Conservation (phyloP, 345 rosid genomes). For the Adansonia digitata region DNA sequence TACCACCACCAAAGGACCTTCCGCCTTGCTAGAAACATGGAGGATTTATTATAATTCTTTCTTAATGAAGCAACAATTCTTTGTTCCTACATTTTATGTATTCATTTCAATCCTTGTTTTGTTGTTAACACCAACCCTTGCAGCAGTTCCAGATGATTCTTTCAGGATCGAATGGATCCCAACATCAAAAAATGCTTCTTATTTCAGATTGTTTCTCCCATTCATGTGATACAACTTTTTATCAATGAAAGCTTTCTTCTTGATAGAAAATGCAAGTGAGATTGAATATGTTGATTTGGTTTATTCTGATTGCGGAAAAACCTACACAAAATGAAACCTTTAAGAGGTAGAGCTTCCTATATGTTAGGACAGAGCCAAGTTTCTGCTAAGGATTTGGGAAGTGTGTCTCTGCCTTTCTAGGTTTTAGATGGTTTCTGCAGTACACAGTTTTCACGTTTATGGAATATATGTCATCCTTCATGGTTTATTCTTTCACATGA, state of each 20-base stretch:
- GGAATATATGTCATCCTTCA: background rate
- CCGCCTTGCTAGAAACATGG: conserved; percentile 31
- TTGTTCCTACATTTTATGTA: background rate
- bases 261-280: no score
- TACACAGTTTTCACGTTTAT: background rate
- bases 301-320: no score
- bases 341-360: no score
- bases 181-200: conserved; percentile 13
- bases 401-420: background rate
- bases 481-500: conserved; percentile 1
- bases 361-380: no score
- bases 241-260: no score
- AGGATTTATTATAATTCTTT: background rate
- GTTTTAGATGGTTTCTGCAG: background rate
- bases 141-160: conserved; percentile 26
- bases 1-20: conserved; percentile 48
- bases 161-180: conserved; percentile 12
- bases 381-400: background rate
- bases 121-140: background rate
- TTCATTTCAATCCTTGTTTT: background rate
- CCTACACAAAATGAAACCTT: no score
- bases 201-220: conserved; percentile 20
- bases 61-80: background rate
- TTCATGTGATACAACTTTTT: conserved; percentile 12
- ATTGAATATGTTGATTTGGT: no score